A percentile compares a stretch with the other conserved stretches of the same genome.
phyloP scores from a whole-genome alignment of 192 early-diverging fungal genomes.

The Pilaira anomala region DNA sequence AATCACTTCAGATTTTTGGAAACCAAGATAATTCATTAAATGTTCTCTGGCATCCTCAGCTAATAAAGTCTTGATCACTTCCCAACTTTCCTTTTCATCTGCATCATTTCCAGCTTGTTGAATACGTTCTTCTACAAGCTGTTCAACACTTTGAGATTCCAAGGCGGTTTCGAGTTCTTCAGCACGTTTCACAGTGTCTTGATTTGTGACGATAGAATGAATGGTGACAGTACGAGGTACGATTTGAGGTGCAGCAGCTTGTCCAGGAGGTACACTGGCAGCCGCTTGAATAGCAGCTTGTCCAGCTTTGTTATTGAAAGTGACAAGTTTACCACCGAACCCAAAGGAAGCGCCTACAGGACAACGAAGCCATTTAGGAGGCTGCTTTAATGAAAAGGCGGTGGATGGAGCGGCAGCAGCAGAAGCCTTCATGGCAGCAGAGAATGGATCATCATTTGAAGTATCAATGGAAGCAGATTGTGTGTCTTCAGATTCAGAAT shows the following conservation, averaged over 20 bases:
- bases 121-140: conserved; percentile 43
- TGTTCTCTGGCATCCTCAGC: conserved; percentile 75
- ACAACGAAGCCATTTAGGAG: conserved; percentile 93
- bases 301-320: conserved; percentile 59
- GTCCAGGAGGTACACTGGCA: conserved; percentile 35
- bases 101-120: conserved; percentile 29
- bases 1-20: conserved; percentile 66
- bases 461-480: conserved; percentile 26
- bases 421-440: conserved; percentile 44
- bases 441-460: conserved; percentile 76
- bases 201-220: conserved; percentile 66
- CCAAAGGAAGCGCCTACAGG: conserved; percentile 85
- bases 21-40: conserved; percentile 86
- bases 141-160: conserved; percentile 39
- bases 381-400: conserved; percentile 66
- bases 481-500: conserved; percentile 38
- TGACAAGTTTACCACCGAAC: conserved; percentile 87
- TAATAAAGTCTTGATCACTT: conserved; percentile 81
- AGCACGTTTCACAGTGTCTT: conserved; percentile 64
- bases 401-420: conserved; percentile 46
- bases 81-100: conserved; percentile 59
- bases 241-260: conserved; percentile 31
- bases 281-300: conserved; percentile 31
- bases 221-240: conserved; percentile 55
- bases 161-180: conserved; percentile 71